Conservation (phyloP, 1,139 yeast genomes). For the Candida albicans region DNA sequence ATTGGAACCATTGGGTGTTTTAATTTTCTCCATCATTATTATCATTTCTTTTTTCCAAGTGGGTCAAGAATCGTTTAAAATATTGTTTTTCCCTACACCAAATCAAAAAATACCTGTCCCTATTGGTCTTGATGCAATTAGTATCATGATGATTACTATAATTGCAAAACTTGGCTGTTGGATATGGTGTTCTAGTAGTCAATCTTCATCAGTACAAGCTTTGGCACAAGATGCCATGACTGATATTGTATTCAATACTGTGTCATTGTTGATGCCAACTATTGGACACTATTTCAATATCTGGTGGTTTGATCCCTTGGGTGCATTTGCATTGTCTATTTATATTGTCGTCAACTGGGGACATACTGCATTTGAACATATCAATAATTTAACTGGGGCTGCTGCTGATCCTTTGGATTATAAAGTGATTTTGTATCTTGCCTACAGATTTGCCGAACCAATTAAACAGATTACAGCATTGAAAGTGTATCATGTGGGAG, state of each 20-base stretch:
- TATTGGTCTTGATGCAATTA: constrained; percentile 54
- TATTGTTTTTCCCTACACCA: constrained; percentile 30
- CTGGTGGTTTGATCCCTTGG: constrained; percentile 75
- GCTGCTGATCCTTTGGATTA: constrained; percentile 64
- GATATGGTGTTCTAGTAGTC: constrained; percentile 62
- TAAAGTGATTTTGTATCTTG: constrained; percentile 65
- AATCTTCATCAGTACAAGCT: constrained; percentile 72
- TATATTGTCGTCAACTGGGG: constrained; percentile 70
- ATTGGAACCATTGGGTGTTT: constrained; percentile 75
- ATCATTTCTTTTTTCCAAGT: constrained; percentile 74
- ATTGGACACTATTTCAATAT: constrained; percentile 50
- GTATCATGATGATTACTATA: constrained; percentile 65
- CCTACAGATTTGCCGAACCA: constrained; percentile 67
- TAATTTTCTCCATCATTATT: constrained; percentile 70
- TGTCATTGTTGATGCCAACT: constrained; percentile 70
- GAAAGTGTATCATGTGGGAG: constrained; percentile 79
- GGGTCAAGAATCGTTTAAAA: constrained; percentile 58
- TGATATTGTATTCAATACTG: constrained; percentile 68
- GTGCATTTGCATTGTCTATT: constrained; percentile 62
- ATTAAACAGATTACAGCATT: constrained; percentile 65
- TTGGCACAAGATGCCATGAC: constrained; percentile 81
- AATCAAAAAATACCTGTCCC: constrained; percentile 39
- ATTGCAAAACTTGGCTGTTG: constrained; percentile 60
- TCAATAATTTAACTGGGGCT: constrained; percentile 73
- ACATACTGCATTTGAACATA: constrained; percentile 65